Base-by-base conservation (phyloP, 495 filamentous ascomycete species). In the Daldinia bambusicola region DNA sequence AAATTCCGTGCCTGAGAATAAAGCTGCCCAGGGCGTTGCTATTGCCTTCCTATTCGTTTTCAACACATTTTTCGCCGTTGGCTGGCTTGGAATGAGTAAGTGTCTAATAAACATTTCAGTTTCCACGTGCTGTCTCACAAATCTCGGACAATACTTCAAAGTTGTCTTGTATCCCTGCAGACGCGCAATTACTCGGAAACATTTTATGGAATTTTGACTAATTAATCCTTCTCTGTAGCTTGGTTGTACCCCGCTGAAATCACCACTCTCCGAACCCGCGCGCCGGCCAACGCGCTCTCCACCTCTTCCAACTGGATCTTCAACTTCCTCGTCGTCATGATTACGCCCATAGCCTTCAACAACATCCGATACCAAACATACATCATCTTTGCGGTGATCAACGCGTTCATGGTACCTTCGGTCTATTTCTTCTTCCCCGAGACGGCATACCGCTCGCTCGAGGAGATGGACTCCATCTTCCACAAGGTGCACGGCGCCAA, bases 381-480 rank as follows among this genome's bases (percentile, higher is more conserved):
- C 74, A 89, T 92, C 73, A 91, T 93, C 74, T 93, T 93, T 73
- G 92, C 91, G 13, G 89, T 89, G 64, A 91, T 91, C 72, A 93
- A 93, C 77, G 89, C 88, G 52, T 84, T 86, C 75, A 92, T 93
- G 75, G 81, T 92, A 61, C 90, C 89, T 0, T 81, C 86, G 6
- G 84, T 91, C 56, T 92, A 89, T 79, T 90, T 91, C 83, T 90
- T 92, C 85, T 92, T 90, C 75, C 90, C 90, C 0, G 91, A 93
- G 75, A 93, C 91, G 3, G 88, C 89, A 18, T 88, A 88, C 75
- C 89, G 91, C 34, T 90, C 87, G 3, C 83, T 93, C 26, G 91
- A 93, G 70, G 90, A 93, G 75, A 89, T 93, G 85, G 90, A 93
- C 75, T 80, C 80, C 67, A 91, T 93, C 69, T 93, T 93, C 86